phyloP scores from a whole-genome alignment of 306 rosid genomes.

The Dalbergia cochinchinensis region DNA sequence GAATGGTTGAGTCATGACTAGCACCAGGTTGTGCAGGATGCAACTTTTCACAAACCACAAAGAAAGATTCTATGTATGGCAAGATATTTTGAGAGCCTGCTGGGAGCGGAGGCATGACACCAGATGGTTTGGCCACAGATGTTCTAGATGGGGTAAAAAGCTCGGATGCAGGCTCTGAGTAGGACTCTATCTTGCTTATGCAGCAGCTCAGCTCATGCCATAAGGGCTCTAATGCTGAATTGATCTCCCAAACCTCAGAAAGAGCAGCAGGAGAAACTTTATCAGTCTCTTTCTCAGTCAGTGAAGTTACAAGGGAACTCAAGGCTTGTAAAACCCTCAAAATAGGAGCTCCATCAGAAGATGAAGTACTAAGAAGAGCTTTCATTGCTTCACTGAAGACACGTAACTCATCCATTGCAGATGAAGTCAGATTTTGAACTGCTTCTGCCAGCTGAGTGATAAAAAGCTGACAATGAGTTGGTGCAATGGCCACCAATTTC shows the following conservation, averaged over 20 bases:
- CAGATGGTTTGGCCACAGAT: conserved; percentile 75
- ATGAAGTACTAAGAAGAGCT: conserved; percentile 81
- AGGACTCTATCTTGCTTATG: conserved; percentile 92
- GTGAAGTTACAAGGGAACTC: conserved; percentile 80
- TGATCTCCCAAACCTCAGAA: conserved; percentile 83
- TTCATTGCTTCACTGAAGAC: conserved; percentile 80
- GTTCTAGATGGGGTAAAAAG: conserved; percentile 58
- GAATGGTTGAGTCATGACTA: conserved; percentile 63
- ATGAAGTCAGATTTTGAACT: conserved; percentile 78
- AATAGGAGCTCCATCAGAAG: conserved; percentile 94
- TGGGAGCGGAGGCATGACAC: conserved; percentile 85
- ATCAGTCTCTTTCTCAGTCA: conserved; percentile 69
- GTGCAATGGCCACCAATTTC: conserved; percentile 95
- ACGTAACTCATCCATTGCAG: conserved; percentile 86
- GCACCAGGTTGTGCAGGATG: conserved; percentile 86
- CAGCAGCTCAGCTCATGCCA: conserved; percentile 96
- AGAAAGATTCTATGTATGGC: conserved; percentile 98
- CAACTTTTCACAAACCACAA: conserved; percentile 96
- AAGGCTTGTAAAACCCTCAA: conserved; percentile 97
- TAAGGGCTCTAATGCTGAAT: conserved; percentile 90
- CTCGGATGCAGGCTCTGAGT: conserved; percentile 82
- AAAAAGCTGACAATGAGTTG: conserved; percentile 85
- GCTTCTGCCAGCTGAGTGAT: conserved; percentile 86
- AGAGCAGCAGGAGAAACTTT: conserved; percentile 60
- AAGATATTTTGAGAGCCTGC: conserved; percentile 96